phyloP scores from a whole-genome alignment of 768 basidiomycete species.

The Leucocoprinus birnbaumii region DNA sequence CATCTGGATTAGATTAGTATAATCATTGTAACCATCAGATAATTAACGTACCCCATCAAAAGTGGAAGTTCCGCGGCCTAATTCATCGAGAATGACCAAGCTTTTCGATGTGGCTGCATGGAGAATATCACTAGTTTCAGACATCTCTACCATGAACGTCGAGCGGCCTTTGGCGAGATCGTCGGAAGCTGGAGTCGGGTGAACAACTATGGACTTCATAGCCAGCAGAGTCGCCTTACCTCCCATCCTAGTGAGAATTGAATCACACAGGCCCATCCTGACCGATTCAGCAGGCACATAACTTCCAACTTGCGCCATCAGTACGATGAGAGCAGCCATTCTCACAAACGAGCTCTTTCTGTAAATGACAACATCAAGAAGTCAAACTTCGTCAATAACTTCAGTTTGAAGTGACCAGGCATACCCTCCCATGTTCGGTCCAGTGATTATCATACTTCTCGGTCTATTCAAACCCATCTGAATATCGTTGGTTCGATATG shows the following conservation, averaged over 20 bases:
- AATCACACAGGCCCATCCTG: conserved; percentile 77
- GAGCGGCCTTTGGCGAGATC: conserved; percentile 84
- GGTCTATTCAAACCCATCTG: conserved; percentile 53
- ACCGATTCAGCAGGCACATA: conserved; percentile 84
- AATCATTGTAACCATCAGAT: background rate
- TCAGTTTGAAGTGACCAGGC: conserved; percentile 13
- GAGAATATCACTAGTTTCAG: conserved; percentile 90
- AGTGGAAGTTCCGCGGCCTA: conserved; percentile 89
- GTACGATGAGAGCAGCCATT: conserved; percentile 72
- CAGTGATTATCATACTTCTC: conserved; percentile 72
- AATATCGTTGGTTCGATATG: conserved; percentile 85
- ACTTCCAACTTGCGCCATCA: conserved; percentile 91
- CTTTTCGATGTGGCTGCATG: conserved; percentile 69
- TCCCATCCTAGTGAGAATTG: conserved; percentile 88
- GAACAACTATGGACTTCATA: conserved; percentile 1
- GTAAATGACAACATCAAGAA: no score
- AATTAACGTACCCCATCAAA: conserved; percentile 69
- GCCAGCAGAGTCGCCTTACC: conserved; percentile 38
- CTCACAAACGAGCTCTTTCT: conserved; percentile 85
- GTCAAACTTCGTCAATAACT: conserved; percentile 3
- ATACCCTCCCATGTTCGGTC: conserved; percentile 82
- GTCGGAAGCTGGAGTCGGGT: conserved; percentile 63
- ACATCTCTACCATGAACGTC: conserved; percentile 97
- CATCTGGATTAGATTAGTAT: conserved; percentile 47
- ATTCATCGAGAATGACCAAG: conserved; percentile 87